These are phyloP conservation scores for Penicillium sp. DNA, from an alignment of 2,329 filamentous ascomycete genomes.

Conservation along the genomic window DNA sequence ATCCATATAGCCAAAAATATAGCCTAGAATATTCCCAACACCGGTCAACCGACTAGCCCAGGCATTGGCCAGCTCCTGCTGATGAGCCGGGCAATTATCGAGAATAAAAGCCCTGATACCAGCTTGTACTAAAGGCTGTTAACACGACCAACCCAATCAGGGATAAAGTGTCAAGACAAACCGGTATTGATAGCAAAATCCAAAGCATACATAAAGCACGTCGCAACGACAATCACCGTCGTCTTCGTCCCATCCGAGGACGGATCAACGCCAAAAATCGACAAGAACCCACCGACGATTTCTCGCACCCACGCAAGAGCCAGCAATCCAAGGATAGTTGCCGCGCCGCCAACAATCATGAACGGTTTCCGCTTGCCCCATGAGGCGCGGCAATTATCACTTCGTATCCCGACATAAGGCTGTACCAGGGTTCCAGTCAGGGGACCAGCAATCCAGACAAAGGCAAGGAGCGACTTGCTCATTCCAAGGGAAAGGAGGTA, in stretches of 20 bases:
- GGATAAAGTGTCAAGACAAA: constrained; percentile 31
- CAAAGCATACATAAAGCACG: constrained; percentile 79
- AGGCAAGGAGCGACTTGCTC: constrained; percentile 73
- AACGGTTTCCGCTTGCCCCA: constrained; percentile 80
- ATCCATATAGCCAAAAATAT: constrained; percentile 77
- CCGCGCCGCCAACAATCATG: constrained; percentile 63
- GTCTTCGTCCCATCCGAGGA: constrained; percentile 59
- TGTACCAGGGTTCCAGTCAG: constrained; percentile 73
- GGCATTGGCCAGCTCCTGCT: constrained; percentile 88
- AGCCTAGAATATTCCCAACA: constrained; percentile 84
- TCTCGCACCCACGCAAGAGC: constrained; percentile 69
- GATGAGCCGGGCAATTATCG: constrained; percentile 83
- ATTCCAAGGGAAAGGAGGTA: constrained; percentile 74
- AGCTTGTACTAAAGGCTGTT: constrained; percentile 62
- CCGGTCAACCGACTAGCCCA: constrained; percentile 87
- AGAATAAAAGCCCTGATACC: constrained; percentile 65
- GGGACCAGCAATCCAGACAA: constrained; percentile 80
- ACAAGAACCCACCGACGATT: constrained; percentile 61
- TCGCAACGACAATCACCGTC: constrained; percentile 68
- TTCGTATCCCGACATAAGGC: constrained; percentile 74
- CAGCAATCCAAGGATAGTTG: constrained; percentile 62
- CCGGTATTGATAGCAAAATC: constrained; percentile 94
- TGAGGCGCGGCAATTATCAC: constrained; percentile 65
- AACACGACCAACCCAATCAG: constrained; percentile 2
- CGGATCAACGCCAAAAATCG: constrained; percentile 64